Percentiles rank a stretch among this genome's conserved stretches.
phyloP scores from a whole-genome alignment of 768 basidiomycete species.

The Psilocybe subaeruginosa region DNA sequence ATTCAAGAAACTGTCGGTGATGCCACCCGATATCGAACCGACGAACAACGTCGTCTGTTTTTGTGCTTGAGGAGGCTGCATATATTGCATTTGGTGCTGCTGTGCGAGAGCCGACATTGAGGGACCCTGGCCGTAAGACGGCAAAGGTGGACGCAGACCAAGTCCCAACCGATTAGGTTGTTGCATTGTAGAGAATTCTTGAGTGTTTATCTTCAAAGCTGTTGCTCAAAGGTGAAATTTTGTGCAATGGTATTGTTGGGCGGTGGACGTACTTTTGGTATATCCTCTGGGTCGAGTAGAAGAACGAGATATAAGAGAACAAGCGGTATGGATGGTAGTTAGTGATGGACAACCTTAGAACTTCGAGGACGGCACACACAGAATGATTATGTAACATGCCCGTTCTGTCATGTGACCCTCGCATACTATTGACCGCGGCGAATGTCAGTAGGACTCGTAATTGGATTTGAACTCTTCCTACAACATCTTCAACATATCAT shows the following conservation, averaged over 20 bases:
- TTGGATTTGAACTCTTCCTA: not conserved
- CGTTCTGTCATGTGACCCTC: not conserved
- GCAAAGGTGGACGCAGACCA: conserved; percentile 86
- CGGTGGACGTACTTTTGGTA: not conserved
- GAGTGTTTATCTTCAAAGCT: not conserved
- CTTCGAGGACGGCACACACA: not conserved
- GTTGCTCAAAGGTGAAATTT: not conserved
- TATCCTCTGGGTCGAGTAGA: not conserved
- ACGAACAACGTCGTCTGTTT: conserved; percentile 83
- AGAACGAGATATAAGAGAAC: not conserved
- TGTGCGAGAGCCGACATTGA: conserved; percentile 90
- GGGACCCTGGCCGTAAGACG: conserved; percentile 89
- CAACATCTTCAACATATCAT: conserved; percentile 25
- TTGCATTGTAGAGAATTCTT: conserved; percentile 40
- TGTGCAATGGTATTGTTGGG: not conserved
- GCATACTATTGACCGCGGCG: not conserved
- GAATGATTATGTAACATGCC: not conserved
- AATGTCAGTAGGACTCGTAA: not conserved
- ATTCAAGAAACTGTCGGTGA: conserved; percentile 82
- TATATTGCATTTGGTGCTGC: conserved; percentile 80
- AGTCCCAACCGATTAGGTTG: conserved; percentile 84
- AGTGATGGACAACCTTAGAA: not conserved
- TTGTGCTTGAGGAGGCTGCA: conserved; percentile 60
- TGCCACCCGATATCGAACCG: conserved; percentile 94
- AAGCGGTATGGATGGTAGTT: not conserved